A percentile compares a stretch with the other conserved stretches of the same genome.
These are phyloP conservation scores for Rhizophagus sp. DNA, from an alignment of 192 early-diverging fungal genomes.

Conservation along the genomic window DNA sequence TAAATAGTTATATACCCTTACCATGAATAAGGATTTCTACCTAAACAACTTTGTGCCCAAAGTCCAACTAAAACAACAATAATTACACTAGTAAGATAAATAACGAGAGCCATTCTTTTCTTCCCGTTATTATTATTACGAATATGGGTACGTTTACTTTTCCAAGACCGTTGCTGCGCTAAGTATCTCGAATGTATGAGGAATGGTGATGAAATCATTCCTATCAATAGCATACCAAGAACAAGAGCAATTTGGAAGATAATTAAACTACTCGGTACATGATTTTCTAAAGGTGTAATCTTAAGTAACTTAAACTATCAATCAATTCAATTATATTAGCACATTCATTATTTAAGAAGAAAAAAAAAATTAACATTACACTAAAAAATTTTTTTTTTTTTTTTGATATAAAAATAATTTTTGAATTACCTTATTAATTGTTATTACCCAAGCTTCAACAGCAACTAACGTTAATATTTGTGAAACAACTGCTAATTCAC, in stretches of 20 bases:
- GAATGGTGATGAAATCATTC: slow-evolving; percentile 52
- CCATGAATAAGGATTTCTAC: slow-evolving; percentile 72
- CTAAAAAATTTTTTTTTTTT: too few relatives aligned
- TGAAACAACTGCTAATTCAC: slow-evolving; percentile 64
- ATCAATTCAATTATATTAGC: slow-evolving; percentile 4
- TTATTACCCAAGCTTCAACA: slow-evolving; percentile 44
- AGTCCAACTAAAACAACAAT: slow-evolving; percentile 59
- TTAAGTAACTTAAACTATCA: slow-evolving; percentile 38
- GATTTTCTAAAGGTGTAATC: slow-evolving; percentile 22
- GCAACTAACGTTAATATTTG: slow-evolving; percentile 58
- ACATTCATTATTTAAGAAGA: neutral
- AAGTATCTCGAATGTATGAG: slow-evolving; percentile 50
- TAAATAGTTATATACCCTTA: slow-evolving; percentile 25
- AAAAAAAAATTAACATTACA: too few relatives aligned
- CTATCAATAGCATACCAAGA: slow-evolving; percentile 71
- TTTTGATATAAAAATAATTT: neutral
- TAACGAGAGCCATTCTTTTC: slow-evolving; percentile 42
- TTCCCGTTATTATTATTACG: slow-evolving; percentile 38
- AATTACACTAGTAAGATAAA: slow-evolving; percentile 41
- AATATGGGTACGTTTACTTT: slow-evolving; percentile 27
- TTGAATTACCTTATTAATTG: slow-evolving; percentile 38
- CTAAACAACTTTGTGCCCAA: slow-evolving; percentile 48
- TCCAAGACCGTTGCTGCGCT: slow-evolving; percentile 52
- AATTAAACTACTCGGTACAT: slow-evolving; percentile 26
- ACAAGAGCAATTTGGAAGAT: slow-evolving; percentile 64